Percentiles rank a stretch among this genome's conserved stretches.
Evolutionary conservation across 768 basidiomycete species (phyloP).

Genomic region (Clitopilus passeckerianus): DNA sequence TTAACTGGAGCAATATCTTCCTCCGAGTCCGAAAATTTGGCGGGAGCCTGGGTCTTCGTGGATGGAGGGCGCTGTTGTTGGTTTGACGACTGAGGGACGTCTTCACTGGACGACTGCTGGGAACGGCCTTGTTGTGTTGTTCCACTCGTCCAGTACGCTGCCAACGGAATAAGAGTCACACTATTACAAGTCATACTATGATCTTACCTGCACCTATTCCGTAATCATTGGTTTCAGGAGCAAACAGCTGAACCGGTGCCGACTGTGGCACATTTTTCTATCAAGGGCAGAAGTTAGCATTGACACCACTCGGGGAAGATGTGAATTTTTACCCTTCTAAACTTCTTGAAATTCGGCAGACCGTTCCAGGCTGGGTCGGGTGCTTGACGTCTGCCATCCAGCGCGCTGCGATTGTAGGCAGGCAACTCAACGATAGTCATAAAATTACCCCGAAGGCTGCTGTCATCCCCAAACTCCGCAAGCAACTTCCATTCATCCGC

Average conservation of each 20-base stretch:
- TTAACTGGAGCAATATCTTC: not conserved
- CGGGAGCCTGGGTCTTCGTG: not conserved
- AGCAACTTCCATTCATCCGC: slow-evolving; percentile 55
- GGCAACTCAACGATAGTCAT: slow-evolving; percentile 75
- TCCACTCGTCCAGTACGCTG: not conserved
- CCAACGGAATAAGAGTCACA: not conserved
- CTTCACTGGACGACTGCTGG: not conserved
- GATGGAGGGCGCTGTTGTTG: not conserved
- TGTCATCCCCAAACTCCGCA: slow-evolving; percentile 63
- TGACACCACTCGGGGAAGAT: not conserved
- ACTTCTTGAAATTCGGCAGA: slow-evolving; percentile 71
- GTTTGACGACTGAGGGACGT: not conserved
- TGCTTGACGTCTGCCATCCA: slow-evolving; percentile 13
- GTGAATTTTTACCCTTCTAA: slow-evolving; percentile 54
- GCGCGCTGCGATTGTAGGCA: slow-evolving; percentile 31
- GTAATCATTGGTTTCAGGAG: slow-evolving; percentile 46
- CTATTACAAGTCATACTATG: not conserved
- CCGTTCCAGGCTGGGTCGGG: slow-evolving; percentile 38
- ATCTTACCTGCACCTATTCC: slow-evolving; percentile 47
- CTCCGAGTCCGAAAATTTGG: not conserved
- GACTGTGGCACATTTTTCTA: slow-evolving; percentile 21
- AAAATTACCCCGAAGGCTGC: slow-evolving; percentile 65
- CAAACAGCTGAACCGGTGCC: slow-evolving; percentile 45
- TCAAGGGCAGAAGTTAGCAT: slow-evolving; percentile 9
- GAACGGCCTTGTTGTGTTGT: not conserved